Evolutionary conservation across 441 rosid species (phyloP).

Genomic region (Erysimum pusillum): DNA sequence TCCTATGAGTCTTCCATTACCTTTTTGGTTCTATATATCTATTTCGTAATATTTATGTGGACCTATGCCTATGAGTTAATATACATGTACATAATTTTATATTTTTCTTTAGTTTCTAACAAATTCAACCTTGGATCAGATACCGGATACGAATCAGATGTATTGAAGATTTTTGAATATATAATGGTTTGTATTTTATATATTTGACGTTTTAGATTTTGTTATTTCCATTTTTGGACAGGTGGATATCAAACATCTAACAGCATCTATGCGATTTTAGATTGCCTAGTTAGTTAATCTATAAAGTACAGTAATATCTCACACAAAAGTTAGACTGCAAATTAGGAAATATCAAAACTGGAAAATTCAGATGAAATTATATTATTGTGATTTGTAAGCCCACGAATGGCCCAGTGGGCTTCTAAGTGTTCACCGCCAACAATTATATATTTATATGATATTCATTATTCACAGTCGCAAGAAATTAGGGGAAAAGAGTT

Average conservation of each 20-base stretch:
- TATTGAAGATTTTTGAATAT: neutral
- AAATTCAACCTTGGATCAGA: constrained; percentile 28
- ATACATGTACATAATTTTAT: neutral
- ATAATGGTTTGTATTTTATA: neutral
- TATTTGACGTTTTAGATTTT: constrained; percentile 5
- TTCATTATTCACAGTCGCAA: too few relatives aligned
- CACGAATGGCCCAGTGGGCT: neutral
- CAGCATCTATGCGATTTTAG: neutral
- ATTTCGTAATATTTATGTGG: constrained; percentile 36
- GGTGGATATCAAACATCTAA: neutral
- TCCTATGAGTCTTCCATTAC: constrained; percentile 22
- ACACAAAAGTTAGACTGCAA: too few relatives aligned
- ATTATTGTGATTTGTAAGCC: neutral
- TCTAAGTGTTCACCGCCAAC: neutral
- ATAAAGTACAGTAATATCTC: too few relatives aligned
- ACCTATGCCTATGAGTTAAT: neutral
- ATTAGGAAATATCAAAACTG: too few relatives aligned
- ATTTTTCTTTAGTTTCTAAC: neutral
- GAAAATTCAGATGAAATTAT: too few relatives aligned
- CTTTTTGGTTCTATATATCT: constrained; percentile 27
- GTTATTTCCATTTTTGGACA: constrained; percentile 35
- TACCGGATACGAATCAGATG: constrained; percentile 16
- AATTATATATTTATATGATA: too few relatives aligned
- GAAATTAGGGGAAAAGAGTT: too few relatives aligned
- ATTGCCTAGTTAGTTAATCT: too few relatives aligned